phyloP scores from a whole-genome alignment of 2,329 filamentous ascomycete species.

The Clonostachys sp. region DNA sequence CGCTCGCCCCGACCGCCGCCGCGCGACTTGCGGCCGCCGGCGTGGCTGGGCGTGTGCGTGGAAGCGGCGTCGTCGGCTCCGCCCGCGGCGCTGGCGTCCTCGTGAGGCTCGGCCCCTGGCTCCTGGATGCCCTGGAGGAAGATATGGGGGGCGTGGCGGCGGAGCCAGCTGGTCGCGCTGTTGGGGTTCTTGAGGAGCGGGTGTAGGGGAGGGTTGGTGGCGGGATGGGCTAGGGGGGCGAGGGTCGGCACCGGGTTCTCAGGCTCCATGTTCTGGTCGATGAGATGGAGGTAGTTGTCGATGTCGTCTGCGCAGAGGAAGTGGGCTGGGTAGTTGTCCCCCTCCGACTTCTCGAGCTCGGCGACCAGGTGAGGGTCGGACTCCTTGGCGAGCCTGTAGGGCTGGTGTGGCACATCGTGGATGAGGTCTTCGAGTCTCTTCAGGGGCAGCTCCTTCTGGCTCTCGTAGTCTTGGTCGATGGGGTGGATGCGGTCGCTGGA shows the following conservation, averaged over 20 bases:
- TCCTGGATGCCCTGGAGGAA: conserved; percentile 81
- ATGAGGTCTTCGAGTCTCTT: conserved; percentile 48
- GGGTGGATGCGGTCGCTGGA: conserved; percentile 17
- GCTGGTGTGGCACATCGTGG: conserved; percentile 44
- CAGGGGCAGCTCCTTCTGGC: conserved; percentile 34
- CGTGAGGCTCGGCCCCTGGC: conserved; percentile 36
- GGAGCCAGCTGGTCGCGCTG: conserved; percentile 93
- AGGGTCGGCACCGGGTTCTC: conserved; percentile 41
- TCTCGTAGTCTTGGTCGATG: conserved; percentile 22
- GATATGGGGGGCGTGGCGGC: conserved; percentile 77
- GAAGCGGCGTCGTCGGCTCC: conserved; percentile 11
- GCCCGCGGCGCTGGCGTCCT: conserved; percentile 27
- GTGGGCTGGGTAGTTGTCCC: conserved; percentile 52
- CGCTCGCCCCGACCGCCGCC: conserved; percentile 20
- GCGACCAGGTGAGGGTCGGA: conserved; percentile 54
- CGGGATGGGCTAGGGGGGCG: conserved; percentile 40
- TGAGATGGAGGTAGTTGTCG: conserved; percentile 66
- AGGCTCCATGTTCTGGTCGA: conserved; percentile 48
- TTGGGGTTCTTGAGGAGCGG: conserved; percentile 65
- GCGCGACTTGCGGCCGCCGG: conserved; percentile 26
- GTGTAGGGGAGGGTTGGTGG: conserved; percentile 28
- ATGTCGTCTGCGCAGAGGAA: conserved; percentile 69
- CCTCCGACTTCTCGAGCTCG: conserved; percentile 43
- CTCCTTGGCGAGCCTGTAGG: conserved; percentile 51
- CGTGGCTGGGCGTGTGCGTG: conserved; percentile 9